Base-by-base conservation (phyloP, 208 protist species). In the Tritrichomonas foetus region DNA sequence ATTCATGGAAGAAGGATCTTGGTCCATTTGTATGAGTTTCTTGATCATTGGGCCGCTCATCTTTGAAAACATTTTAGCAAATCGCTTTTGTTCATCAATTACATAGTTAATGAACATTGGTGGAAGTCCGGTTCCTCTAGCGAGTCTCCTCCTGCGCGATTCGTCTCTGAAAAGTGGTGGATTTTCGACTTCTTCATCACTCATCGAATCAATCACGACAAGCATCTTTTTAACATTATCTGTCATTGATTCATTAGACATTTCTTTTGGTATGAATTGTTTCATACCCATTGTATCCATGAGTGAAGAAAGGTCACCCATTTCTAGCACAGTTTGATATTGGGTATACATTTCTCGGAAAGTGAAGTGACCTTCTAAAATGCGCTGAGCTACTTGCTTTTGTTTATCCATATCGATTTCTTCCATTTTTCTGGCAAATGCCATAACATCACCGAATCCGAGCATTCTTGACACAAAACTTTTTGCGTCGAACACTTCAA, bases 401-500 rank as follows among this genome's bases (percentile, higher is more conserved):
- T 95, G 69, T 16, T 92, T 57, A 41, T 95, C 93, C 53, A 93
- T 84, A 39, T 89, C 78, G 30, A 89, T 94, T 78, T 94, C 94
- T 93, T 95, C 66, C 66, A 95, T 93, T 36, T 93, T 93, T 36
- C 93, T 57, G 27, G 94, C 61, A 72, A 95, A 82, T 0, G 92
- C 82, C 25, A 78, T 95, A 57, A 99, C 96, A 96, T 99, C 98
- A 41, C 98, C 98, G 95, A 98, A 97, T 41, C 98, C 98, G 39
- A 97, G 93, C 64, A 97, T 94, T 33, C 96, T 95, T 69, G 94
- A 95, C 27, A 97, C 94, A 82, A 97, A 97, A 14, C 96, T 94
- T 57, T 95, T 93, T 1, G 95, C 93, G 44, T 96, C 93, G 92
- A 98, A 98, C 22, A 82, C 69, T 93, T 99, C 98, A 55, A 99